Base-by-base conservation (phyloP, 805 yeast species). In the Wickerhamiella parazyma region DNA sequence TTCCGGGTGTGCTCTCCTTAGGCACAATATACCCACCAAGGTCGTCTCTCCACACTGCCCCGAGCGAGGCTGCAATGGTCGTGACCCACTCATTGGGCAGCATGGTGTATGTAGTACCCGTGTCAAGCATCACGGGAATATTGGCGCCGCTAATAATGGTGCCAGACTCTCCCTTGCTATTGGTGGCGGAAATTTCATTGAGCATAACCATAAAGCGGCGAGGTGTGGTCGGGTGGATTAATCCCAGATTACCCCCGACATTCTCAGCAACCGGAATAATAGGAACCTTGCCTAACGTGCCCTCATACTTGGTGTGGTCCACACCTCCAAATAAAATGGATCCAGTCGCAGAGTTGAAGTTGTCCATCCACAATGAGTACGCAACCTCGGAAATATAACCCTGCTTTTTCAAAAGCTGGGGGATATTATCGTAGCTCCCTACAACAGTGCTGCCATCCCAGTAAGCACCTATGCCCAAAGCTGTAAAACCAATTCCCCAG, bases 101-200 rank as follows among this genome's bases (percentile, higher is more conserved):
- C 49, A 67, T 69, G 17, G 67, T 55, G 20, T 67, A 54, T 4
- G 77, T 65, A 4, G 79, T 65, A 16, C 80, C 78, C 1, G 76
- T 66, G 55, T 76, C 81, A 25, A 76, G 57, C 26, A 48, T 31
- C 2, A 49, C 48, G 0, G 51, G 51, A 11, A 47, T 8, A 10
- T 44, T 36, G 14, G 49, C 48, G 4, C 38, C 28, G 12, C 28
- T 12, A 4, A 45, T 41, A 3, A 49, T 16, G 3, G 6, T 11
- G 8, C 35, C 47, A 1, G 22, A 8, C 2, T 2, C 19, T 9
- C 33, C 37, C 3, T 17, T 18, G 1, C 10, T 8, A 9, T 17
- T 25, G 8, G 36, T 19, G 6, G 34, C 39, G 2, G 48, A 38
- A 4, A 51, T 25, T 1, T 51, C 54, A 20, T 47, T 46, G 4